Percentiles rank a stretch among this genome's conserved stretches.
Evolutionary conservation across 2,329 filamentous ascomycete species (phyloP).

Genomic region (Pseudogymnoascus sp.): DNA sequence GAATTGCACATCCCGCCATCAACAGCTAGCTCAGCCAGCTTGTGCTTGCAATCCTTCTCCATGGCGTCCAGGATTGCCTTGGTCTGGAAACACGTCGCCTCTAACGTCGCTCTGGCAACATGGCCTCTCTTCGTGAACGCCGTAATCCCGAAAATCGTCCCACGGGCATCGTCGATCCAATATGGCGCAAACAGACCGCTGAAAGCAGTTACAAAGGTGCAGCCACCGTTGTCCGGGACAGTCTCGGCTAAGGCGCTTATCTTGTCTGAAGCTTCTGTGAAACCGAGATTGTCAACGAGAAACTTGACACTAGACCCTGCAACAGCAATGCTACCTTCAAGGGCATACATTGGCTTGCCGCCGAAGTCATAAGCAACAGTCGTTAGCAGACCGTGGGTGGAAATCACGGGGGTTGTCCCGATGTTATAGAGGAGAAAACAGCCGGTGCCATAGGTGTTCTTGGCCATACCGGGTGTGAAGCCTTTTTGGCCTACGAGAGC

Average conservation of each 20-base stretch:
- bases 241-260: constrained; percentile 46
- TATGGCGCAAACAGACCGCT: constrained; percentile 87
- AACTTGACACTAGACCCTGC: constrained; percentile 77
- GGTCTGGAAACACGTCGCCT: constrained; percentile 88
- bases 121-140: constrained; percentile 80
- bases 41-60: constrained; percentile 75
- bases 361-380: constrained; percentile 83
- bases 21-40: constrained; percentile 68
- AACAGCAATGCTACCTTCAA: constrained; percentile 79
- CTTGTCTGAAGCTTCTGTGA: constrained; percentile 45
- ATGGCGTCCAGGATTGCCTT: constrained; percentile 88
- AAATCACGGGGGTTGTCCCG: constrained; percentile 76
- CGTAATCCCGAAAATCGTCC: constrained; percentile 79
- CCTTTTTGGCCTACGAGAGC: constrained; percentile 77
- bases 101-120: constrained; percentile 80
- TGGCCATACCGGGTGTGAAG: constrained; percentile 72
- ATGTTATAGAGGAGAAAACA: constrained; percentile 85
- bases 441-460: constrained; percentile 82
- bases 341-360: constrained; percentile 59
- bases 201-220: constrained; percentile 84
- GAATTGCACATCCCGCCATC: constrained; percentile 88
- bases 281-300: constrained; percentile 55
- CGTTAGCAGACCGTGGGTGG: constrained; percentile 72
- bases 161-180: constrained; percentile 89
- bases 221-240: constrained; percentile 68